Base-by-base conservation (phyloP, 2,329 filamentous ascomycete species). In the Trichoderma semiorbis region DNA sequence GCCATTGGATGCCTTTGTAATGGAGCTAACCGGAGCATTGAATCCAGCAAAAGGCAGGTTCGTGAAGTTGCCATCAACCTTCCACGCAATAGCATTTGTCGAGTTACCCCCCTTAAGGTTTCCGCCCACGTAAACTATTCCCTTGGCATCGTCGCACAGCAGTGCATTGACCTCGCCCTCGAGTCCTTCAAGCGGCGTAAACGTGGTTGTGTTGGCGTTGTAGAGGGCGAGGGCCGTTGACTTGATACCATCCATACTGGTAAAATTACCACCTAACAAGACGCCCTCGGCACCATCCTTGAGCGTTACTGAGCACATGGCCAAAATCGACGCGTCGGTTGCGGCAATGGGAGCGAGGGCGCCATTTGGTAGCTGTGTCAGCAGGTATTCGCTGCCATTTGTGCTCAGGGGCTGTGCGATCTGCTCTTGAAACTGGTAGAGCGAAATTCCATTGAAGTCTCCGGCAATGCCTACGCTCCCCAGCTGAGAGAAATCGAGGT, bases 191-290 rank as follows among this genome's bases (percentile, higher is more conserved):
- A 98, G 82, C n/a, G 94, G 87, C 2, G 89, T 92, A 64, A 98
- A 86, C 47, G 87, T 81, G 58, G 89, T 89, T 5, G 90, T 91
- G 74, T 89, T 88, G 4, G 93, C 89, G 79, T 98, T 89, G 83
- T 95, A 94, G 61, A 97, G 80, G 28, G 95, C 96, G 71, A 97
- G 89, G 58, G 93, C 93, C 68, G 90, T 90, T 2, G 94, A 93
- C 78, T 93, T 84, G 71, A 91, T 87, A 72, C 90, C 90, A 72
- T 91, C 93, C 74, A 99, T 84, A 80, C 93, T 97, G 36, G 96
- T 98, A 80, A 99, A 99, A 83, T 98, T 98, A 62, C 96, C 96
- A 70, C 93, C 96, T 18, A 99, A 88, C 62, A 98, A 88, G 32
- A 98, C 88, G 53, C 92, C 91, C n/a, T 88, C 85, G 71, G 91